Evolutionary conservation across 345 rosid species (phyloP), one percentile per base, ranked within the genome.

Genomic region (Lepidium didymum): DNA sequence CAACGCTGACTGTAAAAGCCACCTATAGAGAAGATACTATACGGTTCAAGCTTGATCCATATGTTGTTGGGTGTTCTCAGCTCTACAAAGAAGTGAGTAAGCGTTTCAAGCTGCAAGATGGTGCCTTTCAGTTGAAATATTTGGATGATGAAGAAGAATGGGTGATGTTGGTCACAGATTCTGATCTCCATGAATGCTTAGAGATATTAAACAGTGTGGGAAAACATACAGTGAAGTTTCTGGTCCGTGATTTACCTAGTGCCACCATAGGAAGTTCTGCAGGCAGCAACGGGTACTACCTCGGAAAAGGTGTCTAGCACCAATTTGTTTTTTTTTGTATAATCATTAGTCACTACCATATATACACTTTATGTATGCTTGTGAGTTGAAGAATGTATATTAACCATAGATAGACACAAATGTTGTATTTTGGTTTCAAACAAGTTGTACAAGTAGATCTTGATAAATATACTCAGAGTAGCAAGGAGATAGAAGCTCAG

Each of bases 121-220:
- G 90, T 5, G 65, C 83, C 2, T 92, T 92, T 84, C 90, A 82
- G 75, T 87, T 92, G 61, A 88, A 82, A 77, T 90, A 93, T 60
- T 70, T 93, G 31, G 97, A 90, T 7, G 98, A 90, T 7, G 98
- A 93, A 67, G 90, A 88, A 14, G 97, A 93, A 69, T 93, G 97
- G 97, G 94, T 93, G 65, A 63, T 93, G 84, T 62, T 90, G 44
- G 81, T 81, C 18, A 83, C 69, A 35, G 92, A 90, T 70, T 84
- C 84, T 1, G 98, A 93, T 81, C 84, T 88, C 44, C 85, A 84
- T 52, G 98, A 90, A 81, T 93, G 96, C 47, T 60, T 90, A 7
- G 97, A 90, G 76, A 78, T 90, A 73, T 34, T 93, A 68, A 87
- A 88, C n/a, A 29, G 59, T 23, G 46, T 70, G 19, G 89, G 94